A percentile compares a stretch with the other conserved stretches of the same genome.
Evolutionary conservation across 2,329 filamentous ascomycete species (phyloP).

Genomic region (Fusarium chaquense): DNA sequence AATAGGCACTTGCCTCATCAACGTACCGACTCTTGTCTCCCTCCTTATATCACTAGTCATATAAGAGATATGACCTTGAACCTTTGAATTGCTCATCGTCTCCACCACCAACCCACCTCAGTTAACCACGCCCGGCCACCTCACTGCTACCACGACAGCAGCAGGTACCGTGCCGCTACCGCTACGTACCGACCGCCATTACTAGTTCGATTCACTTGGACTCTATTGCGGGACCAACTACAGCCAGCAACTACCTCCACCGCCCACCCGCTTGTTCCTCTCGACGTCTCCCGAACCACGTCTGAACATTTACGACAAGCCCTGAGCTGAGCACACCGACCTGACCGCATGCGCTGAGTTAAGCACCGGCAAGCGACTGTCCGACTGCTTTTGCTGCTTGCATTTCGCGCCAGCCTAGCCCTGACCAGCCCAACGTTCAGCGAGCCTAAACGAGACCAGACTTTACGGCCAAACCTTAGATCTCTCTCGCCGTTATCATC

Average conservation of each 20-base stretch:
- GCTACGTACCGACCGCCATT: conserved; percentile 38
- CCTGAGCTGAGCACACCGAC: conserved; percentile 36
- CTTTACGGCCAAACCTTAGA: conserved; percentile 28
- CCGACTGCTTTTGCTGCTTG: conserved; percentile 35
- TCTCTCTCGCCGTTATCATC: conserved; percentile 25
- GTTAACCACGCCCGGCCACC: conserved; percentile 23
- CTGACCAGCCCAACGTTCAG: conserved; percentile 23
- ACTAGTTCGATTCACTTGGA: conserved; percentile 32
- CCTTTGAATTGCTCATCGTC: conserved; percentile 37
- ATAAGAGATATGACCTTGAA: conserved; percentile 38
- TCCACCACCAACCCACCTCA: conserved; percentile 39
- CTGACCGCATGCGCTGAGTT: conserved; percentile 31
- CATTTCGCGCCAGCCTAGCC: conserved; percentile 20
- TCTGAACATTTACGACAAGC: conserved; percentile 39
- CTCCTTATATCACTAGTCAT: background rate
- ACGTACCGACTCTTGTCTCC: background rate
- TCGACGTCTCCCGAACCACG: conserved; percentile 43
- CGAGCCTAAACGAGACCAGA: conserved; percentile 24
- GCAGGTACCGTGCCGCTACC: conserved; percentile 30
- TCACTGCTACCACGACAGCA: conserved; percentile 30
- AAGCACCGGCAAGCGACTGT: conserved; percentile 32
- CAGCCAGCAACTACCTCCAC: conserved; percentile 41
- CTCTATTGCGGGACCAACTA: conserved; percentile 38
- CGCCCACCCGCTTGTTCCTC: conserved; percentile 44
- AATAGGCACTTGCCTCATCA: background rate